Base-by-base conservation (phyloP, 139 green algal species). In the Deuterostichococcus epilithicus region DNA sequence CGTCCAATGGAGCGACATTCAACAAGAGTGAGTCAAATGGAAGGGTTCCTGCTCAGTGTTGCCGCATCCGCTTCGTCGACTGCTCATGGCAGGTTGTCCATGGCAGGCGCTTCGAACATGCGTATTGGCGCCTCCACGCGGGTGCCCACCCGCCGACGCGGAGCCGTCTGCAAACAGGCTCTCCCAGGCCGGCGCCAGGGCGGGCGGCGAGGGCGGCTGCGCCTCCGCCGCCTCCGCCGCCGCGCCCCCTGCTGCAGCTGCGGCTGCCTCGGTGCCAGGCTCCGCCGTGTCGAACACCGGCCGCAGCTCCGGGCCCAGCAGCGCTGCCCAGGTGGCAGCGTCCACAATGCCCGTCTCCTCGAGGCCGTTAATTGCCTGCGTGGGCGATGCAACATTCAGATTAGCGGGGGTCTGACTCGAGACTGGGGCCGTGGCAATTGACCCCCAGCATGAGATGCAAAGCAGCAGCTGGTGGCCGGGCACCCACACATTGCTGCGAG, bases 271-370 rank as follows among this genome's bases (percentile, higher is more conserved):
- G 63, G 2, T 23, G 5, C 28, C 30, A 28, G 30, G 63, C 28
- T 38, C 28, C 63, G 28, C 13, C 63, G 28, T 18, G 63, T 23
- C 5, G 63, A 13, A 22, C n/a, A 69, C 30, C 28, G 63, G 63
- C 5, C n/a, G 32, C 42, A 60, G 35, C n/a, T 84, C 72, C 1
- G 59, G 33, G 0, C 88, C 91, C 66, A 94, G 81, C 73, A 96
- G 84, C 25, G 67, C 72, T 8, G 52, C 52, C 91, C 91, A 96
- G 4, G 88, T 93, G 70, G 68, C 71, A 37, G 78, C 80, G 73
- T 94, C 87, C n/a, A 68, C 81, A 0, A 94, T 78, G 35, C 91
- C 91, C 38, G 79, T 93, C 83, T 96, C 89, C 3, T 85, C 76
- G 23, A 96, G 67, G 1, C 81, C 86, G 10, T 72, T 76, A 67